phyloP scores from a whole-genome alignment of 805 yeast species.

The Wickerhamomyces tratensis region DNA sequence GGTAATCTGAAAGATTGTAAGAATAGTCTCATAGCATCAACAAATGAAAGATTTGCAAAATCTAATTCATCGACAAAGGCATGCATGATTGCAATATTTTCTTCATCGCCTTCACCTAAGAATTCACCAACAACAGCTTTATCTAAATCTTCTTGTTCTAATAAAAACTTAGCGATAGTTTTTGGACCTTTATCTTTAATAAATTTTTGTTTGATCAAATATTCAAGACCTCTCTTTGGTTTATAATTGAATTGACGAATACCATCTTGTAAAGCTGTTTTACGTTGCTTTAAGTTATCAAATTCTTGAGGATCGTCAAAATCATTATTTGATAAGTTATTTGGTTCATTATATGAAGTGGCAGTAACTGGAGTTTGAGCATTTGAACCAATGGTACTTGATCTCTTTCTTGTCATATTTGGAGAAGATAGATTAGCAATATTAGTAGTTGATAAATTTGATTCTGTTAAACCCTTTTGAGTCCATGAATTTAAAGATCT shows the following conservation, averaged over 20 bases:
- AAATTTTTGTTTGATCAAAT: slow-evolving; percentile 53
- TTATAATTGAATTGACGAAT: slow-evolving; percentile 73
- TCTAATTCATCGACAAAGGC: slow-evolving; percentile 86
- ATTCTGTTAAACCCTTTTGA: slow-evolving; percentile 42
- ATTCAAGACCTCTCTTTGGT: slow-evolving; percentile 70
- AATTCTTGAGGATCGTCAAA: slow-evolving; percentile 75
- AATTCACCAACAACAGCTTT: slow-evolving; percentile 83
- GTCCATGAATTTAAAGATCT: slow-evolving; percentile 83
- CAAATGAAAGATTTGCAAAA: slow-evolving; percentile 58
- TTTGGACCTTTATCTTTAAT: slow-evolving; percentile 49
- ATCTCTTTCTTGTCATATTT: slow-evolving; percentile 15
- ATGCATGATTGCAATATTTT: slow-evolving; percentile 79
- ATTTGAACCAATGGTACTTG: slow-evolving; percentile 17
- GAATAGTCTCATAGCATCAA: slow-evolving; percentile 77
- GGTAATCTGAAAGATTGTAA: slow-evolving; percentile 89
- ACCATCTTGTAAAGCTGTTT: slow-evolving; percentile 73
- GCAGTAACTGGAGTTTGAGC: slow-evolving; percentile 2
- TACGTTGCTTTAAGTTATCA: slow-evolving; percentile 74
- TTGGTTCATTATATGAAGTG: slow-evolving; percentile 1
- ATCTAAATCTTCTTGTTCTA: slow-evolving; percentile 70
- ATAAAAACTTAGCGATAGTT: slow-evolving; percentile 66
- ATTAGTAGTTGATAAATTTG: slow-evolving; percentile 9
- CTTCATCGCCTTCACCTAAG: slow-evolving; percentile 80
- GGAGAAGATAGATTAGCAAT: background rate
- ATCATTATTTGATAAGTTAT: slow-evolving; percentile 18